A percentile compares a stretch with the other conserved stretches of the same genome.
Conservation (phyloP, 2,329 filamentous ascomycete species). For the Ophiocordyceps robertsii region DNA sequence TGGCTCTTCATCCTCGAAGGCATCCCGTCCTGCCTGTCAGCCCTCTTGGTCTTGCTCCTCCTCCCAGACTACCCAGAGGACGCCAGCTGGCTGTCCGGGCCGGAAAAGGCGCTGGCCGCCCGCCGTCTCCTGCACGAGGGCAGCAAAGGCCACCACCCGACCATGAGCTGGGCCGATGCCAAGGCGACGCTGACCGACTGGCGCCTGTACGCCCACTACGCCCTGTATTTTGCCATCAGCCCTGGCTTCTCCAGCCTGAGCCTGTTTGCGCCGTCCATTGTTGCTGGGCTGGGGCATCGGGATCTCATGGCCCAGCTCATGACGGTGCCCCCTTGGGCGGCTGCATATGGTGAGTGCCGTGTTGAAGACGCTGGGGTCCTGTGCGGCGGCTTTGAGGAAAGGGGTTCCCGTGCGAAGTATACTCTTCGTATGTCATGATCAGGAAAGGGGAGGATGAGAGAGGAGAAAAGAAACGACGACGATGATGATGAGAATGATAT, state of each 20-base stretch:
- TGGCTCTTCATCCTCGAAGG: slow-evolving; percentile 54
- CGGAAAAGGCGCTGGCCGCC: slow-evolving; percentile 43
- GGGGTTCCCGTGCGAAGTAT: too few relatives aligned
- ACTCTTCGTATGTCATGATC: too few relatives aligned
- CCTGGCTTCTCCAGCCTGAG: slow-evolving; percentile 46
- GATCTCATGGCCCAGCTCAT: slow-evolving; percentile 49
- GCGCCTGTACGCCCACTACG: slow-evolving; percentile 54
- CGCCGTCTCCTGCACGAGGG: slow-evolving; percentile 31
- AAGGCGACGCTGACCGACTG: slow-evolving; percentile 54
- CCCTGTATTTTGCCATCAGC: slow-evolving; percentile 36
- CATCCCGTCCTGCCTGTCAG: slow-evolving; percentile 49
- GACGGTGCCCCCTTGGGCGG: slow-evolving; percentile 52
- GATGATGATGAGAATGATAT: too few relatives aligned
- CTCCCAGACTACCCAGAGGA: slow-evolving; percentile 56
- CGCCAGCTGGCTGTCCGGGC: slow-evolving; percentile 44
- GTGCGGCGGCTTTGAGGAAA: too few relatives aligned
- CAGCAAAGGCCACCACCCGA: slow-evolving; percentile 44
- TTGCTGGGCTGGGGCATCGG: slow-evolving; percentile 34
- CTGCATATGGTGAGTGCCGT: slow-evolving; percentile 31
- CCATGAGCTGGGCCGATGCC: slow-evolving; percentile 53
- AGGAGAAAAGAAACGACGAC: too few relatives aligned
- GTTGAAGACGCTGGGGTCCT: not conserved
- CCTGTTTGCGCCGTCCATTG: slow-evolving; percentile 49
- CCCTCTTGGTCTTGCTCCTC: slow-evolving; percentile 50
- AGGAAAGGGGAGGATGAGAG: too few relatives aligned